Percentiles rank a stretch among this genome's conserved stretches.
Evolutionary conservation across 441 rosid genomes (phyloP).

Genomic region (Pelargonium citronellum): DNA sequence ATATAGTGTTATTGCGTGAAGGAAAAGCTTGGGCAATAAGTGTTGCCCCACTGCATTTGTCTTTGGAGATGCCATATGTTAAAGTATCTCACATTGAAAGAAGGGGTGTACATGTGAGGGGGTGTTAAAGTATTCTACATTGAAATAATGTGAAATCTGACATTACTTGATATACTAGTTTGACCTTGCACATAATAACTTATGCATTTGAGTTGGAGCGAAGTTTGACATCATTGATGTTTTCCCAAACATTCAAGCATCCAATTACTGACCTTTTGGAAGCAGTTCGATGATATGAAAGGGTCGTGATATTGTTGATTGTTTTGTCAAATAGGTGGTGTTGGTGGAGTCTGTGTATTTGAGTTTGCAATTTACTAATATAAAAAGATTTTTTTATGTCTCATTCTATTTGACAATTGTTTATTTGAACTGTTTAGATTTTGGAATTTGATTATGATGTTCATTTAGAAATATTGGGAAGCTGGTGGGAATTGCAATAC

Average conservation of each 20-base stretch:
- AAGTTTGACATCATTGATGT: too few relatives aligned
- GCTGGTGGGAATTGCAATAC: slow-evolving; percentile 98
- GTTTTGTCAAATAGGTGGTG: background rate
- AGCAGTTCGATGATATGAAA: background rate
- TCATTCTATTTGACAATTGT: background rate
- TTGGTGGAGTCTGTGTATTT: background rate
- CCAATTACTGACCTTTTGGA: background rate
- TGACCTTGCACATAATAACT: too few relatives aligned
- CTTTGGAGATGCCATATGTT: background rate
- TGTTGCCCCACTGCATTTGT: background rate
- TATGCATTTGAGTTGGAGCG: too few relatives aligned
- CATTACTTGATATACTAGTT: too few relatives aligned
- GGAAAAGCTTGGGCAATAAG: background rate
- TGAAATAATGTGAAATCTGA: too few relatives aligned
- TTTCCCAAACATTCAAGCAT: too few relatives aligned
- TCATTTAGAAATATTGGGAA: slow-evolving; percentile 70
- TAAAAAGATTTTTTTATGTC: background rate
- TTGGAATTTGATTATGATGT: slow-evolving; percentile 20
- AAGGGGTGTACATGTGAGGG: background rate
- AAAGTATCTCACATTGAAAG: background rate
- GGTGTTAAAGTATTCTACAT: too few relatives aligned
- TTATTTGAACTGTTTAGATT: background rate
- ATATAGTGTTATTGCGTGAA: background rate
- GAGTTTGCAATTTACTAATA: background rate
- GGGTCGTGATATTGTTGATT: background rate